Evolutionary conservation across 306 rosid species (phyloP).

Genomic region (Glycine latifolia): DNA sequence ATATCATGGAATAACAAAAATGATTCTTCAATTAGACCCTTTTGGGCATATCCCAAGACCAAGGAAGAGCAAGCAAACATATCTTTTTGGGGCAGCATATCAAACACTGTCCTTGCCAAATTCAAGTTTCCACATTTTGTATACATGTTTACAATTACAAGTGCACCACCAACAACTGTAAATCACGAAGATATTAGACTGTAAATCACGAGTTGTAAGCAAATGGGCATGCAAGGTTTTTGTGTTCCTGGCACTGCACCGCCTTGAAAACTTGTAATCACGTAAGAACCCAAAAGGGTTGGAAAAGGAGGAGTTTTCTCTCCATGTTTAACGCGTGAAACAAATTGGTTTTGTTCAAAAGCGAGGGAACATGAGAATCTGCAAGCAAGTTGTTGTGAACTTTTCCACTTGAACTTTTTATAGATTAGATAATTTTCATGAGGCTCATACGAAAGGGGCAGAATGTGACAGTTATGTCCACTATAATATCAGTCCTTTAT

Average conservation of each 20-base stretch:
- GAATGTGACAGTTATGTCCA: neutral
- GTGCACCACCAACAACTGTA: conserved; percentile 60
- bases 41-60: conserved; percentile 79
- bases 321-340: conserved; percentile 14
- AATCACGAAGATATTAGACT: conserved; percentile 48
- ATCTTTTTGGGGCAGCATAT: conserved; percentile 68
- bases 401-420: conserved; percentile 36
- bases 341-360: conserved; percentile 34
- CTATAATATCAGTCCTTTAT: neutral
- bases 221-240: conserved; percentile 62
- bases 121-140: conserved; percentile 67
- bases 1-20: conserved; percentile 59
- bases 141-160: conserved; percentile 76
- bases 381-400: conserved; percentile 35
- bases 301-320: conserved; percentile 15
- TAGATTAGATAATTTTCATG: conserved; percentile 21
- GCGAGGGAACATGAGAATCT: conserved; percentile 59
- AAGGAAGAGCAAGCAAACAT: conserved; percentile 68
- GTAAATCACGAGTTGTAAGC: conserved; percentile 52
- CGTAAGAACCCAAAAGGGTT: conserved; percentile 55
- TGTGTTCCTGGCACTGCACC: conserved; percentile 38
- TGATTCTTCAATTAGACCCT: conserved; percentile 62
- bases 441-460: conserved; percentile 6
- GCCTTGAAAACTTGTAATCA: conserved; percentile 47
- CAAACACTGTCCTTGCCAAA: conserved; percentile 64